Percentiles rank a stretch among this genome's conserved stretches.
These are phyloP conservation scores for Mimosa bimucronata DNA, from an alignment of 306 rosid species.

Conservation along the genomic window DNA sequence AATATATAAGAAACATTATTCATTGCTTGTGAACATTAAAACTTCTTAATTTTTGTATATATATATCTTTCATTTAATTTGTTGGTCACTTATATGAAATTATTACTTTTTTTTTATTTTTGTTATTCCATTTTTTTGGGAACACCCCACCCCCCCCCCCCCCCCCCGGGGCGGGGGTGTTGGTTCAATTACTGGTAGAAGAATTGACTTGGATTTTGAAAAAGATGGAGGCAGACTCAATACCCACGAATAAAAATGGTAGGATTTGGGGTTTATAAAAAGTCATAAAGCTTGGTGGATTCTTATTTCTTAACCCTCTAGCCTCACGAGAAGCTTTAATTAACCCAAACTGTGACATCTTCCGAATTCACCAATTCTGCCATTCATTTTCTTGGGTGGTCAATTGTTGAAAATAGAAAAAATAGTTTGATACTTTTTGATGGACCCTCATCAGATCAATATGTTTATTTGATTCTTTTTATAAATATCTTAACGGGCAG, in stretches of 20 bases:
- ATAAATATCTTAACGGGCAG: constrained; percentile 24
- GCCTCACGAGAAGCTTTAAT: background rate
- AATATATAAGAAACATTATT: no score
- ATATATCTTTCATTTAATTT: background rate
- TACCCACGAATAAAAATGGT: background rate
- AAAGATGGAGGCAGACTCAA: background rate
- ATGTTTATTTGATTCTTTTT: background rate
- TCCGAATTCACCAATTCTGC: background rate
- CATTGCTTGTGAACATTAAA: no score
- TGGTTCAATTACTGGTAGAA: constrained; percentile 2
- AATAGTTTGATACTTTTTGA: constrained; percentile 44
- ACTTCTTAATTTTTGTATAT: background rate
- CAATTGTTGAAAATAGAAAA: constrained; percentile 32
- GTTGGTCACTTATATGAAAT: background rate
- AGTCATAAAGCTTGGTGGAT: constrained; percentile 2
- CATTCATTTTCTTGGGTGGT: background rate
- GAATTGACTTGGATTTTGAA: constrained; percentile 26
- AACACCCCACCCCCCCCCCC: no score
- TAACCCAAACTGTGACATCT: background rate
- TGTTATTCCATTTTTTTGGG: background rate
- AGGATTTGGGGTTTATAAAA: background rate
- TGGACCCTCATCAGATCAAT: no score
- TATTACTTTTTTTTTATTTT: background rate
- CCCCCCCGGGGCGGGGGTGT: background rate
- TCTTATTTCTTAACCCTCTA: background rate